Evolutionary conservation across 2,329 filamentous ascomycete species (phyloP).

Genomic region (Ampelomyces quisqualis): DNA sequence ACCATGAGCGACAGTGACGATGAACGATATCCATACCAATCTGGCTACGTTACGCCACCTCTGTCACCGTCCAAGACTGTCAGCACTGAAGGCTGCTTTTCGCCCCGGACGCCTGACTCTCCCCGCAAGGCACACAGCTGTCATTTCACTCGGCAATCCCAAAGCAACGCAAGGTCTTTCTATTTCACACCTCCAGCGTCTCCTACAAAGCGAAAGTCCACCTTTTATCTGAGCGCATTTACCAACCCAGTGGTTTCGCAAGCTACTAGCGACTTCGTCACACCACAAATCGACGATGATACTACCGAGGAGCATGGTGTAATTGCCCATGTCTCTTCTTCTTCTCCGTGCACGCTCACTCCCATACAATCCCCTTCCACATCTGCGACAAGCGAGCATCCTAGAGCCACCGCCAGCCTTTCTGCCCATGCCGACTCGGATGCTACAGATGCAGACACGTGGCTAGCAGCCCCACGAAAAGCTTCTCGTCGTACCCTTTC

Average conservation of each 20-base stretch:
- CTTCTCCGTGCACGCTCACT: conserved; percentile 7
- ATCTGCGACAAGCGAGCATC: neutral
- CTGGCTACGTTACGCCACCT: conserved; percentile 33
- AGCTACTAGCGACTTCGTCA: conserved; percentile 5
- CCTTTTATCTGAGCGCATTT: conserved; percentile 15
- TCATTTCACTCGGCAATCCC: conserved; percentile 22
- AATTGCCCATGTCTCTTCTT: conserved; percentile 1
- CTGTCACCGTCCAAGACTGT: conserved; percentile 40
- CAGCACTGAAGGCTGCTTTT: conserved; percentile 36
- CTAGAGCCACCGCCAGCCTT: neutral
- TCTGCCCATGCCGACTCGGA: neutral
- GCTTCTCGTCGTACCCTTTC: no score
- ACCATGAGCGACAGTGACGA: conserved; percentile 30
- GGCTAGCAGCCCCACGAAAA: no score
- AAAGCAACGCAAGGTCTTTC: conserved; percentile 8
- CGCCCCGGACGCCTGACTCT: conserved; percentile 35
- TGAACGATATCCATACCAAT: conserved; percentile 12
- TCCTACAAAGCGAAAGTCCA: conserved; percentile 25
- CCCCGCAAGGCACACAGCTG: conserved; percentile 34
- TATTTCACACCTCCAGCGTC: conserved; percentile 24
- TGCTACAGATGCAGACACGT: no score
- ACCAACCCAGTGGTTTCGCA: conserved; percentile 16
- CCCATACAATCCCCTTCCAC: conserved; percentile 14
- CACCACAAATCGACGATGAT: conserved; percentile 12
- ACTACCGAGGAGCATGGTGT: conserved; percentile 7